A percentile compares a stretch with the other conserved stretches of the same genome.
phyloP scores from a whole-genome alignment of 345 rosid species.

The Salix brachista region DNA sequence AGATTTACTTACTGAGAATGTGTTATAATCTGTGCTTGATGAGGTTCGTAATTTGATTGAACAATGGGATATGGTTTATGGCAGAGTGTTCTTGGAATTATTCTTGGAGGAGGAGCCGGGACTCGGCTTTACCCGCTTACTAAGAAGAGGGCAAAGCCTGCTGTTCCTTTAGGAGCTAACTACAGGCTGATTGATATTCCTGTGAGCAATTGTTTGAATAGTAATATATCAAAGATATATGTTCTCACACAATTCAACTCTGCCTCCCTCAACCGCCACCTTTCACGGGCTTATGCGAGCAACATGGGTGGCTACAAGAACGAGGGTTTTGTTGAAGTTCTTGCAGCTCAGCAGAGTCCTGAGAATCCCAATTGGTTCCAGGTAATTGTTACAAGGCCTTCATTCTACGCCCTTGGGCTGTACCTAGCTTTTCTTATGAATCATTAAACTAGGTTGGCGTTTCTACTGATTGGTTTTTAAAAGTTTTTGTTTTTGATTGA shows the following conservation, averaged over 20 bases:
- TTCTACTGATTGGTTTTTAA: too few species aligned
- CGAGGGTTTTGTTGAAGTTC: slow-evolving; percentile 98
- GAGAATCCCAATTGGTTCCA: slow-evolving; percentile 99
- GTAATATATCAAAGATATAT: slow-evolving; percentile 85
- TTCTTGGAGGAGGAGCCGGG: slow-evolving; percentile 97
- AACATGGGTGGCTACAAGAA: slow-evolving; percentile 97
- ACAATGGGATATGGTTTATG: not conserved
- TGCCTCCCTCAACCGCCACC: slow-evolving; percentile 91
- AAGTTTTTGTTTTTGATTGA: too few species aligned
- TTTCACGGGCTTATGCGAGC: slow-evolving; percentile 90
- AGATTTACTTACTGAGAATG: too few species aligned
- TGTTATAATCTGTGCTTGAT: too few species aligned
- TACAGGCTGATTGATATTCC: slow-evolving; percentile 92
- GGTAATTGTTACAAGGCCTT: slow-evolving; percentile 32
- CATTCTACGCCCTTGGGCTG: too few species aligned
- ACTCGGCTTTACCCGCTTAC: slow-evolving; percentile 86
- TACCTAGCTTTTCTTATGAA: too few species aligned
- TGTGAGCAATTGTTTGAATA: slow-evolving; percentile 93
- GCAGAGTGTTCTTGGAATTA: slow-evolving; percentile 92
- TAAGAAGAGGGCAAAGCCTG: slow-evolving; percentile 97
- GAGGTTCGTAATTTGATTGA: too few species aligned
- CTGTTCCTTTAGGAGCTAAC: slow-evolving; percentile 92
- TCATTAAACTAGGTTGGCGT: too few species aligned
- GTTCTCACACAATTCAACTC: slow-evolving; percentile 97
- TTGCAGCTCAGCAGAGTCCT: slow-evolving; percentile 97